These are phyloP conservation scores for Candida anutae DNA, from an alignment of 1,139 yeast genomes.

Conservation along the genomic window DNA sequence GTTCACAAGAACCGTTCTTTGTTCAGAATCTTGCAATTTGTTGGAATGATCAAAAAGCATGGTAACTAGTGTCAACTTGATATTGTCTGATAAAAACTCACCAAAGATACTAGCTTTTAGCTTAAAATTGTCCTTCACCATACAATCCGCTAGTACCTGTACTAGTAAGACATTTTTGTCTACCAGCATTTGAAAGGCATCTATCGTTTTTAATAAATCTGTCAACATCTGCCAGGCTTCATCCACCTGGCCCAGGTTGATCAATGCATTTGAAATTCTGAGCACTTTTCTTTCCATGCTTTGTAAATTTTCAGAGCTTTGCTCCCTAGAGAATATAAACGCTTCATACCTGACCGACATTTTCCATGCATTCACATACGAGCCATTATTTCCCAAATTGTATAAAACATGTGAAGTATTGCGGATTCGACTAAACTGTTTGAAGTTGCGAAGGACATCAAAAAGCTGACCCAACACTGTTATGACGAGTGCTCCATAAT, in stretches of 20 bases:
- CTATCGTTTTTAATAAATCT: not conserved
- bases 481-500: constrained; percentile 2
- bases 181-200: not conserved
- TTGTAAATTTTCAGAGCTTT: constrained; percentile 7
- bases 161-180: constrained; percentile 6
- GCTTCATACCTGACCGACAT: constrained; percentile 15
- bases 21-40: constrained; percentile 6
- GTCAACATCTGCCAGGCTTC: not conserved
- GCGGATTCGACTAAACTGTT: constrained; percentile 20
- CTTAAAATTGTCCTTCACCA: not conserved
- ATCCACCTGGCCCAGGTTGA: constrained; percentile 1
- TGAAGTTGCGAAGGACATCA: constrained; percentile 10
- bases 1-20: constrained; percentile 10
- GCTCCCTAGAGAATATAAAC: constrained; percentile 8
- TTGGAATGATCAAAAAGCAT: constrained; percentile 8
- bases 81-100: constrained; percentile 2
- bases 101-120: constrained; percentile 1
- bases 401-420: constrained; percentile 19
- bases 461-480: constrained; percentile 7
- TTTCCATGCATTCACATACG: constrained; percentile 7
- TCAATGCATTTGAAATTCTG: constrained; percentile 10
- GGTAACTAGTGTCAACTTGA: constrained; percentile 3
- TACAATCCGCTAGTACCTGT: constrained; percentile 8
- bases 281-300: constrained; percentile 11
- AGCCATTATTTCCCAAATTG: constrained; percentile 6